Evolutionary conservation across 1,284 basidiomycete species (phyloP).

Genomic region (Irpex rosettiformis): DNA sequence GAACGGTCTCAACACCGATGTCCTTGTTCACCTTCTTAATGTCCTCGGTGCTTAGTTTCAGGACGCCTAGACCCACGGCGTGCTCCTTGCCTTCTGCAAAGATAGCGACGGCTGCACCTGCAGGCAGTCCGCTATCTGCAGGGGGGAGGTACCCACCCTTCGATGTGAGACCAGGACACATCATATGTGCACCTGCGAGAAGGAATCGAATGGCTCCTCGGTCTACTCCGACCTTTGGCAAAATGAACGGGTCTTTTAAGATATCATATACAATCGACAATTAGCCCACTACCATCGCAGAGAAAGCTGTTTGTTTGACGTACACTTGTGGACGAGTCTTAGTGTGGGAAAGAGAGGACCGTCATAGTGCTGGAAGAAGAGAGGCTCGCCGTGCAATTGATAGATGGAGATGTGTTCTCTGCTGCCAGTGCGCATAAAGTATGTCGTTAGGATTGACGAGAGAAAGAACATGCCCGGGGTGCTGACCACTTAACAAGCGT

Average conservation of each 20-base stretch:
- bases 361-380: constrained; percentile 98
- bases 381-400: constrained; percentile 79
- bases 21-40: constrained; percentile 90
- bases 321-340: constrained; percentile 88
- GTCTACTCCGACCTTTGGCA: constrained; percentile 90
- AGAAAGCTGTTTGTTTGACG: constrained; percentile 28
- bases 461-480: constrained; percentile 6
- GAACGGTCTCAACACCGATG: constrained; percentile 84
- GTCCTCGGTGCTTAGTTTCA: constrained; percentile 84
- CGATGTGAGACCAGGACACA: constrained; percentile 95
- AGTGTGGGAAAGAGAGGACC: constrained; percentile 90
- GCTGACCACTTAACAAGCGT: constrained; percentile 94
- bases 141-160: constrained; percentile 87
- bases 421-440: constrained; percentile 49
- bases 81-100: constrained; percentile 96
- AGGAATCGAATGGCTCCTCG: constrained; percentile 98
- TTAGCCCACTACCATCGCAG: constrained; percentile 2
- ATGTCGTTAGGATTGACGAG: constrained; percentile 11
- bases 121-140: constrained; percentile 62
- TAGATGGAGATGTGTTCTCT: constrained; percentile 96
- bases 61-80: constrained; percentile 85
- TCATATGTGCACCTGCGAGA: constrained; percentile 91
- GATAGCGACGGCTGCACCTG: constrained; percentile 79
- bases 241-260: constrained; percentile 79
- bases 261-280: constrained; percentile 4